Base-by-base conservation (phyloP, 2,329 filamentous ascomycete species). In the Fusarium incarnatum region DNA sequence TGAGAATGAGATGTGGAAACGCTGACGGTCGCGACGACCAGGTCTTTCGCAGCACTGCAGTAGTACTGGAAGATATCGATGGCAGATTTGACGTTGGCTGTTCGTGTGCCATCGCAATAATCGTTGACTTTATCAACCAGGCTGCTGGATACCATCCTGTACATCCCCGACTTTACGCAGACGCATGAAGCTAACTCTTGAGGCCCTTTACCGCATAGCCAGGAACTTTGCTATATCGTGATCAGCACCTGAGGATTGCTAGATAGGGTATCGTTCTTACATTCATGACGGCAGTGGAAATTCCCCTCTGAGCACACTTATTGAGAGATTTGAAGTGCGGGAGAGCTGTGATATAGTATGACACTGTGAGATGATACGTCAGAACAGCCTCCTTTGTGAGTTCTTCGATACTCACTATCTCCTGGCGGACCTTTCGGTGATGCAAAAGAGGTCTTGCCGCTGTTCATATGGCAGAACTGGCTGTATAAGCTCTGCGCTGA, bases 331-430 rank as follows among this genome's bases (percentile, higher is more conserved):
- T 81, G 64, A 78, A 88, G 60, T 83, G 77, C 1, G 83, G 78
- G 28, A 88, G 74, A 15, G 82, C 86, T 2, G 85, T 86, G 60
- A 88, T 83, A 61, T 86, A 85, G 71, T 87, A 88, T 1, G 84
- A 81, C 82, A 88, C 83, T 85, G 23, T 15, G 20, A 27, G 18
- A 9, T 8, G 1, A 22, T 28, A 40, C 20, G 61, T 71, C 42
- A 70, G 60, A 7, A 40, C 0, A 13, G 7, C 6, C 9, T 25
- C n/a, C 16, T 8, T 2, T 16, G 11, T 0, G 3, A 13, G 30
- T 6, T 13, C 8, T 5, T 9, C 1, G 18, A 16, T 22, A 81
- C 84, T 64, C 70, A 86, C 84, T 86, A 64, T 87, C 81, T 45
- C 86, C 86, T 1, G 85, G 84, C 9, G 86, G 85, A 28, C 79